Evolutionary conservation across 345 rosid species (phyloP).

Genomic region (Salix exigua): DNA sequence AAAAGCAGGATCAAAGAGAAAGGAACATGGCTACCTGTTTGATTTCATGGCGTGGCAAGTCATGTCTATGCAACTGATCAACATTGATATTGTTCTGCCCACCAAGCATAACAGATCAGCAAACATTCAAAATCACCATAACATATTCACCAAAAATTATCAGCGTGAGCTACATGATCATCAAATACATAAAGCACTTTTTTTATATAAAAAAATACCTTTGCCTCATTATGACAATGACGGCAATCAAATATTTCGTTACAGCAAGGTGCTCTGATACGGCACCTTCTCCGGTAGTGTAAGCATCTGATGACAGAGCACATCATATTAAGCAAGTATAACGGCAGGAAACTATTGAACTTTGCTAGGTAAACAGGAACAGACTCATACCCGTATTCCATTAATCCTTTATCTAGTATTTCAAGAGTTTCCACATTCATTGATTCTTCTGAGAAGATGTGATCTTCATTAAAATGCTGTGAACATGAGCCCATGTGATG

Average conservation of each 20-base stretch:
- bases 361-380: background rate
- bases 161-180: background rate
- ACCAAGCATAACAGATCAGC: background rate
- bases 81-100: slow-evolving; percentile 58
- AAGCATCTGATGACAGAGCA: slow-evolving; percentile 48
- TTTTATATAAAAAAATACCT: slow-evolving; percentile 22
- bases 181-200: background rate
- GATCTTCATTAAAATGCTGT: slow-evolving; percentile 22
- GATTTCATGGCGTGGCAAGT: slow-evolving; percentile 72
- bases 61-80: slow-evolving; percentile 64
- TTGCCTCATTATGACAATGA: slow-evolving; percentile 85
- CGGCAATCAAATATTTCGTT: slow-evolving; percentile 75
- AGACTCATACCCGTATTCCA: slow-evolving; percentile 63
- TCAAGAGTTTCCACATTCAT: slow-evolving; percentile 12
- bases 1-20: background rate
- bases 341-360: background rate
- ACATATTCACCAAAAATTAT: background rate
- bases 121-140: background rate
- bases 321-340: background rate
- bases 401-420: slow-evolving; percentile 42
- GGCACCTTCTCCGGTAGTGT: slow-evolving; percentile 71
- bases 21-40: slow-evolving; percentile 40
- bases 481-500: background rate
- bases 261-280: slow-evolving; percentile 86
- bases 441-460: slow-evolving; percentile 15